A percentile compares a stretch with the other conserved stretches of the same genome.
Conservation (phyloP, 345 rosid species). For the Linum usitatissimum region DNA sequence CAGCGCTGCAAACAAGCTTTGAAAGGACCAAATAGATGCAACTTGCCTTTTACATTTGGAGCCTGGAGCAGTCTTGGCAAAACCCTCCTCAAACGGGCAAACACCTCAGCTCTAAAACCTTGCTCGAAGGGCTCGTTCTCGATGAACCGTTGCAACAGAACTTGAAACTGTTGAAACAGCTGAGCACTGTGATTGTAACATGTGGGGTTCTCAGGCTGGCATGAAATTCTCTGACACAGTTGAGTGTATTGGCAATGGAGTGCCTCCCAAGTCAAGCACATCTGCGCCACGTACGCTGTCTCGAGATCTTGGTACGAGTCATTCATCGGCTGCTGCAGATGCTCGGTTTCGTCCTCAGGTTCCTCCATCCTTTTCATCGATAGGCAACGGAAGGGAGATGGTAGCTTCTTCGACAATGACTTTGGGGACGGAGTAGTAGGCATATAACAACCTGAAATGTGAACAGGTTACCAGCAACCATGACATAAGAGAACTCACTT, state of each 20-base stretch:
- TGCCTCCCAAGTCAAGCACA: constrained; percentile 95
- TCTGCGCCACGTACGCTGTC: constrained; percentile 80
- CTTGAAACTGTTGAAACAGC: constrained; percentile 81
- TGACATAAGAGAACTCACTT: background rate
- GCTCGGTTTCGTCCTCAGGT: constrained; percentile 60
- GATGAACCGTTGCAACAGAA: constrained; percentile 74
- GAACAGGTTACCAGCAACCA: background rate
- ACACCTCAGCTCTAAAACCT: constrained; percentile 61
- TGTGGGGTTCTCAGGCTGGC: constrained; percentile 47
- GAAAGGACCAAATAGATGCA: background rate
- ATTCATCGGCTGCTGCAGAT: constrained; percentile 23
- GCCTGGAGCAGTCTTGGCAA: constrained; percentile 82
- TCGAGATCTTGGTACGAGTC: constrained; percentile 61
- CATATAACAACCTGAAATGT: background rate
- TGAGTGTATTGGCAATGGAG: constrained; percentile 91
- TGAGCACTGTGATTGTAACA: constrained; percentile 76
- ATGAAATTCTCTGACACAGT: constrained; percentile 53
- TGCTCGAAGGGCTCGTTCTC: constrained; percentile 90
- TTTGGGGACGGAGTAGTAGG: constrained; percentile 1
- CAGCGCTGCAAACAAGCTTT: background rate
- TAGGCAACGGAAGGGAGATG: constrained; percentile 49
- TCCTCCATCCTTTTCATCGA: constrained; percentile 57
- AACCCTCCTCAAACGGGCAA: constrained; percentile 56
- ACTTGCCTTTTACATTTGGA: constrained; percentile 32
- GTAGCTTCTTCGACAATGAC: background rate